Base-by-base conservation (phyloP, 768 basidiomycete genomes). In the Boletellus ananiceps region DNA sequence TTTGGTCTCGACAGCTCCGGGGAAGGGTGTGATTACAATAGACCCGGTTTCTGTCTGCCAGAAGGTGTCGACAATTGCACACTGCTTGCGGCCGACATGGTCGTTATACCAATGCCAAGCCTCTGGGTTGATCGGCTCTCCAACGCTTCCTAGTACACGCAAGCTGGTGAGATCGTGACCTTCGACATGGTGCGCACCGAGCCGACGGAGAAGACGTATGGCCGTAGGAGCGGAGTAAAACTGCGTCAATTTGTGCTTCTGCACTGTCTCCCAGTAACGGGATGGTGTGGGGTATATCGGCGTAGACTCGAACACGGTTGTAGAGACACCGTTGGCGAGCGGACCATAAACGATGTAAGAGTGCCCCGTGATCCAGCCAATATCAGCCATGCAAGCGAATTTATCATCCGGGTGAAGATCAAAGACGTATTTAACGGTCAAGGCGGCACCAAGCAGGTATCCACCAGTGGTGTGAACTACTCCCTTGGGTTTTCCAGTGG, bases 51-150 rank as follows among this genome's bases (percentile, higher is more conserved):
- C 95, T 0, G 96, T 99, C 79, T 97, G 94, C 91, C 90, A 93
- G 71, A 83, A 93, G 4, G 91, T 95, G 70, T 96, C 93, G 36
- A 95, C 93, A 56, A 97, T 84, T 6, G 95, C 92, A 64, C 91
- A 94, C 67, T 97, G 79, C 57, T 70, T 76, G 61, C 80, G 79
- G 9, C 95, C 96, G 46, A 96, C 93, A 62, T 92, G 82, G 62
- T 96, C 93, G 68, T 95, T 93, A 71, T 94, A 96, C 95, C 95
- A 98, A 60, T 94, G 81, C 95, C 96, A 97, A 11, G 95, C 95
- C 68, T 97, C 95, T 23, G 94, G 93, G 70, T 97, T 97, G 75
- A 99, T 98, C 1, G 96, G 96, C 72, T 99, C 96, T 47, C 95
- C 96, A 39, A 98, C 96, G 51, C 78, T 85, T 19, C 96, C 95